These are phyloP conservation scores for Casuarina glauca DNA, from an alignment of 306 rosid species.

Conservation along the genomic window DNA sequence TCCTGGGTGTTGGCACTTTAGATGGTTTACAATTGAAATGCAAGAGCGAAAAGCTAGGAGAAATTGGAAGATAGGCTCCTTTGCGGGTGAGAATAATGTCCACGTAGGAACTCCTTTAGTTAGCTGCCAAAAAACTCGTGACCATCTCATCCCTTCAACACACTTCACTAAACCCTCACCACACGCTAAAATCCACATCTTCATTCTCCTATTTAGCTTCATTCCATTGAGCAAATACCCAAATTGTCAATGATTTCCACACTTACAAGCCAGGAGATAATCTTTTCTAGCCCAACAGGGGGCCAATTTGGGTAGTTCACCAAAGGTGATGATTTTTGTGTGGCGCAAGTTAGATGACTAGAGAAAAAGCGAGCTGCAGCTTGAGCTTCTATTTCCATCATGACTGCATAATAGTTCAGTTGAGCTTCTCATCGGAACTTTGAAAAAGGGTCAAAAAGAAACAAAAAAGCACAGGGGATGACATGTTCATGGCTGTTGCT, in stretches of 20 bases:
- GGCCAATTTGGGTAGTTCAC: slow-evolving; percentile 49
- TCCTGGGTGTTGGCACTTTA: neutral
- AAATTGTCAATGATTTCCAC: slow-evolving; percentile 38
- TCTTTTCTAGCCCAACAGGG: slow-evolving; percentile 8
- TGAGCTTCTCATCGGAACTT: slow-evolving; percentile 30
- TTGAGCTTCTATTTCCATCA: slow-evolving; percentile 35
- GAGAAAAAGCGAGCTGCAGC: slow-evolving; percentile 22
- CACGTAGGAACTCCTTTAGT: slow-evolving; percentile 33
- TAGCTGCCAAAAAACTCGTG: slow-evolving; percentile 53
- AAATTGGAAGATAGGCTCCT: slow-evolving; percentile 18
- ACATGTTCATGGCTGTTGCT: slow-evolving; percentile 16
- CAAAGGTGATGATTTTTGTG: slow-evolving; percentile 21
- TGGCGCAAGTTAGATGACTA: slow-evolving; percentile 18
- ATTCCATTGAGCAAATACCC: slow-evolving; percentile 27
- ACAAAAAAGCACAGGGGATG: slow-evolving; percentile 37
- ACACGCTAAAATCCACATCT: slow-evolving; percentile 45
- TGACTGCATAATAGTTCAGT: slow-evolving; percentile 28
- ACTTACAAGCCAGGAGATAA: neutral
- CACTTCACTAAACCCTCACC: slow-evolving; percentile 48
- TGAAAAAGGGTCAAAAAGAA: slow-evolving; percentile 30
- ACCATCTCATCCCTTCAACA: slow-evolving; percentile 58
- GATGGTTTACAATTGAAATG: neutral
- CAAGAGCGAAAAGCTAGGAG: neutral
- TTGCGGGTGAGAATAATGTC: slow-evolving; percentile 52
- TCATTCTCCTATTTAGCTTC: slow-evolving; percentile 29